Conservation (phyloP, 495 filamentous ascomycete genomes). For the Xanthoparmelia taractica region DNA sequence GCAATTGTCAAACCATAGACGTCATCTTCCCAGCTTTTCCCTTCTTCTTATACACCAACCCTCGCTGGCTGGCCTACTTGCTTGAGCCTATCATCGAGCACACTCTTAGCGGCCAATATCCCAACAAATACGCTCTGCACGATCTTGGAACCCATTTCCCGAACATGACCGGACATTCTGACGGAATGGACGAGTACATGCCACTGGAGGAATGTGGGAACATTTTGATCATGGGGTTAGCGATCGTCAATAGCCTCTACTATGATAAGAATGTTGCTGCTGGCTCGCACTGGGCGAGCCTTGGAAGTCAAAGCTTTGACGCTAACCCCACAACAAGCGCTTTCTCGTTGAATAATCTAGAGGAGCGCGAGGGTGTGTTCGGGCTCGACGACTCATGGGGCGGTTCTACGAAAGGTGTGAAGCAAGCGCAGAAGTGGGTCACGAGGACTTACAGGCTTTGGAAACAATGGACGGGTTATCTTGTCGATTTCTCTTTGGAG, state of each 20-base stretch:
- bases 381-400: slow-evolving; percentile 49
- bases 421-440: slow-evolving; percentile 51
- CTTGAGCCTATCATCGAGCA: slow-evolving; percentile 88
- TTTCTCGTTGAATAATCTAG: slow-evolving; percentile 41
- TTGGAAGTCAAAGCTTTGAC: slow-evolving; percentile 26
- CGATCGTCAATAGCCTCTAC: slow-evolving; percentile 70
- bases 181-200: slow-evolving; percentile 92
- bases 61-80: slow-evolving; percentile 82
- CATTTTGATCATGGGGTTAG: slow-evolving; percentile 91
- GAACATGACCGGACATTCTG: slow-evolving; percentile 82
- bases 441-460: slow-evolving; percentile 65
- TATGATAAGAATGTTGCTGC: slow-evolving; percentile 55
- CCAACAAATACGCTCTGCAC: slow-evolving; percentile 86
- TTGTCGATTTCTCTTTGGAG: slow-evolving; percentile 77
- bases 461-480: slow-evolving; percentile 89
- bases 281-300: slow-evolving; percentile 42
- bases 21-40: slow-evolving; percentile 94
- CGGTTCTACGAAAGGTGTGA: slow-evolving; percentile 39
- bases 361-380: slow-evolving; percentile 38
- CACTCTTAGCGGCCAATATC: slow-evolving; percentile 85
- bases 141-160: slow-evolving; percentile 85
- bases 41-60: slow-evolving; percentile 93
- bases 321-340: slow-evolving; percentile 22
- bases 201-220: slow-evolving; percentile 95
- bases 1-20: slow-evolving; percentile 93